Conservation (phyloP, 2,329 filamentous ascomycete species). For the Ophiostoma himal-ulmi region DNA sequence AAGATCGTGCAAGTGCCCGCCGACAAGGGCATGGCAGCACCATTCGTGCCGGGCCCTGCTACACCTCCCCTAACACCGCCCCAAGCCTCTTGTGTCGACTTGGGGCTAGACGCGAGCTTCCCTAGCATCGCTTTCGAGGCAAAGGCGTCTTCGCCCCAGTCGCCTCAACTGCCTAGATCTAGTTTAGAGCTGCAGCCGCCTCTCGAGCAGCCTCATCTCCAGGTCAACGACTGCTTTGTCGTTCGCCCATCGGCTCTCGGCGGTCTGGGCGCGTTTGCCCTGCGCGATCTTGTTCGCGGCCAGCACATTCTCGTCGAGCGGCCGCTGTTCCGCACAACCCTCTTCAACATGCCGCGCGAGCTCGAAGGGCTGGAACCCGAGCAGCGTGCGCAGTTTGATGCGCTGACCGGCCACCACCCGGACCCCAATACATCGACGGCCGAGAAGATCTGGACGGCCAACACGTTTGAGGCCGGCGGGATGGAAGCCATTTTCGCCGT, state of each 20-base stretch:
- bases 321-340: slow-evolving; percentile 37
- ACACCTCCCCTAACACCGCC: not conserved
- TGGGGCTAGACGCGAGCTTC: not conserved
- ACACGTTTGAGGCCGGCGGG: slow-evolving; percentile 26
- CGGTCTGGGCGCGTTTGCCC: slow-evolving; percentile 46
- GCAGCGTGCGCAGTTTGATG: slow-evolving; percentile 34
- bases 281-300: slow-evolving; percentile 34
- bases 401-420: slow-evolving; percentile 34
- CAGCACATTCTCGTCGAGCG: slow-evolving; percentile 43
- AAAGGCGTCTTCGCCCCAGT: not conserved
- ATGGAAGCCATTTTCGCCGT: slow-evolving; percentile 30
- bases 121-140: not conserved
- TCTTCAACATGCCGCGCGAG: slow-evolving; percentile 32
- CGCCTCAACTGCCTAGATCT: not conserved
- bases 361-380: slow-evolving; percentile 35
- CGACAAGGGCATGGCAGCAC: not conserved
- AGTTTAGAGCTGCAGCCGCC: not conserved
- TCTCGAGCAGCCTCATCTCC: not conserved
- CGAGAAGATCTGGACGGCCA: slow-evolving; percentile 32
- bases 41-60: not conserved
- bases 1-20: slow-evolving; percentile 5
- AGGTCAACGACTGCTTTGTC: slow-evolving; percentile 38
- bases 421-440: slow-evolving; percentile 19
- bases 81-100: not conserved
- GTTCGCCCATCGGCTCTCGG: slow-evolving; percentile 39